phyloP scores from a whole-genome alignment of 2,329 filamentous ascomycete genomes.

The Fusarium sp. region DNA sequence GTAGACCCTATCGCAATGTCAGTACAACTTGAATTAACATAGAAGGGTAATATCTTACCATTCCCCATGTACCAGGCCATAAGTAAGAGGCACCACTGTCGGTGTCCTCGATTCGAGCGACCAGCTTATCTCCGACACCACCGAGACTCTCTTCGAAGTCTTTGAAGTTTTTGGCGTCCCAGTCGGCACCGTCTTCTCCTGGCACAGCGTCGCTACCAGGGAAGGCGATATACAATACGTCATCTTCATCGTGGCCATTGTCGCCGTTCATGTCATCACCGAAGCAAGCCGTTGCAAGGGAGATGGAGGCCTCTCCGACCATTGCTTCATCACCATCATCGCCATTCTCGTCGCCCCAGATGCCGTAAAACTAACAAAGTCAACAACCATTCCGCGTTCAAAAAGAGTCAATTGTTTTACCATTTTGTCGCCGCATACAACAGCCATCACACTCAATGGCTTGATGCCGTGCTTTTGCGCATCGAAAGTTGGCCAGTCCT shows the following conservation, averaged over 20 bases:
- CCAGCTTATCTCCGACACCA: conserved; percentile 61
- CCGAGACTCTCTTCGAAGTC: conserved; percentile 66
- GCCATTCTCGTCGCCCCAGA: conserved; percentile 72
- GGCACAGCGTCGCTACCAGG: conserved; percentile 66
- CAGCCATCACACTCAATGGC: conserved; percentile 64
- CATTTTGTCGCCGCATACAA: conserved; percentile 62
- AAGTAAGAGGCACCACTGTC: conserved; percentile 11
- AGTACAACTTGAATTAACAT: not conserved
- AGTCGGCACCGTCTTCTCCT: conserved; percentile 62
- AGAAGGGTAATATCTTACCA: not conserved
- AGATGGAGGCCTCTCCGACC: conserved; percentile 67
- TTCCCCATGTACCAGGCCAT: conserved; percentile 11
- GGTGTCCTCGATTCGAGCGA: conserved; percentile 49
- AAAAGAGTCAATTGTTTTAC: conserved; percentile 35
- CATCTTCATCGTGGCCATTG: conserved; percentile 64
- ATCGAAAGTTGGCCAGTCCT: conserved; percentile 52
- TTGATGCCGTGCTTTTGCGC: conserved; percentile 56
- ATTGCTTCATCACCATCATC: conserved; percentile 58
- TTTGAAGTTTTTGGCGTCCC: conserved; percentile 60
- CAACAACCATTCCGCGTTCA: not conserved
- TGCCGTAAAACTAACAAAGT: conserved; percentile 60
- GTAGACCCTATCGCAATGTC: conserved; percentile 32
- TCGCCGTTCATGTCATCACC: conserved; percentile 64
- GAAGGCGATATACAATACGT: conserved; percentile 73
- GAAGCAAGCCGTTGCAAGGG: conserved; percentile 67